Evolutionary conservation across 2,329 filamentous ascomycete species (phyloP), one percentile per base, ranked within the genome.

Genomic region (Pseudopithomyces chartarum): DNA sequence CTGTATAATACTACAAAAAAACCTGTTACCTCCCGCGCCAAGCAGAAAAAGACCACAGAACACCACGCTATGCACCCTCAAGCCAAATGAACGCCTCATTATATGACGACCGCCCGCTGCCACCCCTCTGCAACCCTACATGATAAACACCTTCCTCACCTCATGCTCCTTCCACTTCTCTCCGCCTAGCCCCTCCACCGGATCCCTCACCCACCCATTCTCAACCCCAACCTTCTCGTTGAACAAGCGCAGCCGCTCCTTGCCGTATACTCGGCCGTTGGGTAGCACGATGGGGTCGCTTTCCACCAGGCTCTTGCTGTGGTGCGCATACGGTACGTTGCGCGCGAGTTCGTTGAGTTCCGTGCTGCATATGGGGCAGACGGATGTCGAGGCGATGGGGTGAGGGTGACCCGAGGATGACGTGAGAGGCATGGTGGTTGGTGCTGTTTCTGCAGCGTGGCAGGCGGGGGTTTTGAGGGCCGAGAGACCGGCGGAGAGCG

Each of bases 381-480:
- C 87, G 47, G 87, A 89, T 7, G 90, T 77, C 11, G 36, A 42
- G 23, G 48, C 20, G 23, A 29, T 29, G 34, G 20, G 11, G 12
- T 42, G 38, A 3, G 34, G 34, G 38, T 38, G 34, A n/a, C n/a
- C n/a, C 34, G 77, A 89, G 1, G 87, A 87, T 1, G 89, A 84
- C 26, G 80, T 82, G 43, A 79, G 81, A n/a, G 76, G 70, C 64
- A 79, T 77, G 17, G 81, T 80, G 13, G 79, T 83, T 10, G 84
- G 83, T 1, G 85, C 83, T 4, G 85, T 80, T 64, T 83, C 84
- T 20, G 81, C 79, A 1, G 89, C 90, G 78, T 98, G 93, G 73
- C 95, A 99, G 15, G 92, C 88, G 0, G 95, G 95, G 0, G 95
- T 98, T 77, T 99, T 99, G 63, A 99, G 87, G 1, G 95, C 93